phyloP scores from a whole-genome alignment of 305 asterid genomes.

The Fraxinus greggii region DNA sequence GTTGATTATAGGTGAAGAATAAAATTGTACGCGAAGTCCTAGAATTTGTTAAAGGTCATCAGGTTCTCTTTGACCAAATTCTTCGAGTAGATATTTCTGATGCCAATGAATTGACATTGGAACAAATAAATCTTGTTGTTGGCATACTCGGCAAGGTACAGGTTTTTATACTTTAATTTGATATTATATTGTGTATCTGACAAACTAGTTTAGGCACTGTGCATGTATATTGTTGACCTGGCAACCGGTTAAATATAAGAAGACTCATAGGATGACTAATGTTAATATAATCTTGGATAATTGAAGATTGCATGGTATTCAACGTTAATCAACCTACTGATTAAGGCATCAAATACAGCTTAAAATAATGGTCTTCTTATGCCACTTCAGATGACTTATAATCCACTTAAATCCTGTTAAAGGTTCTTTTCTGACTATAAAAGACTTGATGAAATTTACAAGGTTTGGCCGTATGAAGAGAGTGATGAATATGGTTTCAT shows the following conservation, averaged over 20 bases:
- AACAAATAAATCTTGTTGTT: slow-evolving; percentile 71
- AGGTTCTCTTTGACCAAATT: slow-evolving; percentile 81
- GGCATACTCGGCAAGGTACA: slow-evolving; percentile 90
- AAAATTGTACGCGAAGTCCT: slow-evolving; percentile 86
- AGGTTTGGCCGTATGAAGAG: slow-evolving; percentile 99
- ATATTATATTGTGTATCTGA: slow-evolving; percentile 19
- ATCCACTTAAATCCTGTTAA: slow-evolving; percentile 11
- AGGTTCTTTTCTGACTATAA: slow-evolving; percentile 29
- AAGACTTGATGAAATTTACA: slow-evolving; percentile 25
- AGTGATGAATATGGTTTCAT: slow-evolving; percentile 78
- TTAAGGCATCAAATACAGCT: slow-evolving; percentile 14
- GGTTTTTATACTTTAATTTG: slow-evolving; percentile 4
- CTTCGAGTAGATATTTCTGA: slow-evolving; percentile 71
- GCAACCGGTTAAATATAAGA: not conserved
- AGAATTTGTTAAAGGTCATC: slow-evolving; percentile 77
- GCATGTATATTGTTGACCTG: slow-evolving; percentile 14
- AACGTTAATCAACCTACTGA: slow-evolving; percentile 3
- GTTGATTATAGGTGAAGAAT: slow-evolving; percentile 72
- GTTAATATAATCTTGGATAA: not conserved
- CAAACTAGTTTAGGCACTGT: slow-evolving; percentile 3
- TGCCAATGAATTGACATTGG: slow-evolving; percentile 76
- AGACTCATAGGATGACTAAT: not conserved
- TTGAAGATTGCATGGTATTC: slow-evolving; percentile 12
- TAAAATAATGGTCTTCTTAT: slow-evolving; percentile 1
- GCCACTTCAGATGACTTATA: slow-evolving; percentile 5